These are phyloP conservation scores for Claviceps cyperi DNA, from an alignment of 2,329 filamentous ascomycete species.

Conservation along the genomic window DNA sequence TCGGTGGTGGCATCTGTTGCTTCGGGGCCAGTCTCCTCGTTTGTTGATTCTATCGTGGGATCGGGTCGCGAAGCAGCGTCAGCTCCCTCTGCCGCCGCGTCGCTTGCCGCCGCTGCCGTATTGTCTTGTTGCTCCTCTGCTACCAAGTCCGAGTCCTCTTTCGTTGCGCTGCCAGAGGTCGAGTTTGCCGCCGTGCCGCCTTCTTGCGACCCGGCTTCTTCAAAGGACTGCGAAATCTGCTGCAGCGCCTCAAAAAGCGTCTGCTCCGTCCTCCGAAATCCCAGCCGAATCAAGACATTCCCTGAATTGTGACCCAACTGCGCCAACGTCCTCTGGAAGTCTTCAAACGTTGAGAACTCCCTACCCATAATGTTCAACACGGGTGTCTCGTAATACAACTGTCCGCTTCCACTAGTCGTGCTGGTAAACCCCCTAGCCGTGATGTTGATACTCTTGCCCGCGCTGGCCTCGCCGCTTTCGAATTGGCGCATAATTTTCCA, in stretches of 20 bases:
- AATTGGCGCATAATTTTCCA: conserved; percentile 88
- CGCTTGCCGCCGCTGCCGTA: conserved; percentile 11
- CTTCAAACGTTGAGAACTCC: conserved; percentile 60
- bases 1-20: background rate
- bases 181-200: background rate
- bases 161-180: conserved; percentile 3
- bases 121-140: conserved; percentile 7
- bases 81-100: conserved; percentile 4
- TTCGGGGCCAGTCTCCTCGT: conserved; percentile 8
- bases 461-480: conserved; percentile 57
- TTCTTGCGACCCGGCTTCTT: conserved; percentile 20
- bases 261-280: conserved; percentile 59
- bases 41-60: conserved; percentile 5
- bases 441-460: conserved; percentile 55
- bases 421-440: conserved; percentile 68
- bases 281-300: conserved; percentile 62
- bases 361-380: conserved; percentile 72
- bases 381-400: conserved; percentile 78
- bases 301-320: conserved; percentile 81
- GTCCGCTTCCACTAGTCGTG: conserved; percentile 47
- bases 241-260: conserved; percentile 76
- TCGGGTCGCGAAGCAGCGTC: conserved; percentile 1
- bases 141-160: background rate
- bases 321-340: conserved; percentile 77
- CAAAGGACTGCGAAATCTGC: conserved; percentile 66